Percentiles rank a stretch among this genome's conserved stretches.
Conservation (phyloP, 2,329 filamentous ascomycete species). For the Pleoardoris graminearum region DNA sequence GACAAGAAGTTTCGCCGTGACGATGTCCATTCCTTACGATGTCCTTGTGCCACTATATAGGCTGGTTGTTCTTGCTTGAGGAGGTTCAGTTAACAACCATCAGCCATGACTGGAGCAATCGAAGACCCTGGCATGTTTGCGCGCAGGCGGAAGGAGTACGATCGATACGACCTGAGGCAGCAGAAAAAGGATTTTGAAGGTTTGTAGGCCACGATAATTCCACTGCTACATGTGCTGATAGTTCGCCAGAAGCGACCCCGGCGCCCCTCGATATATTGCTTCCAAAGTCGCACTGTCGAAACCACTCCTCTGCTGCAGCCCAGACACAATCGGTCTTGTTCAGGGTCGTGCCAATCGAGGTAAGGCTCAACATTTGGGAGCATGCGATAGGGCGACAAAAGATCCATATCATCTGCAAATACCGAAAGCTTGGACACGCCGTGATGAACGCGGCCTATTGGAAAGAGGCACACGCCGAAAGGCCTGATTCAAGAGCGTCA, state of each 20-base stretch:
- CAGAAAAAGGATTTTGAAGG: neutral
- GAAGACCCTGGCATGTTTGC: no score
- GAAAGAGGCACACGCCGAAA: slow-evolving; percentile 7
- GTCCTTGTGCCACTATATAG: no score
- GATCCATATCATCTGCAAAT: slow-evolving; percentile 14
- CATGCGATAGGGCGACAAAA: slow-evolving; percentile 11
- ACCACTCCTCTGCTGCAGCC: neutral
- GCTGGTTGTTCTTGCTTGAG: no score
- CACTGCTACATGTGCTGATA: neutral
- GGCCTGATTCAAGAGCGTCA: slow-evolving; percentile 9
- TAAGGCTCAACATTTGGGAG: slow-evolving; percentile 12
- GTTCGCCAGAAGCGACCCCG: neutral
- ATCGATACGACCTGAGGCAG: no score
- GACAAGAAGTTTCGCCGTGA: no score
- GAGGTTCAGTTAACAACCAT: no score
- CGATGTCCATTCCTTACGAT: neutral
- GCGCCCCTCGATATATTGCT: neutral
- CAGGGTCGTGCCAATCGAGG: slow-evolving; percentile 2
- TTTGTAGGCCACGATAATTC: neutral
- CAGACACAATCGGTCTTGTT: slow-evolving; percentile 7
- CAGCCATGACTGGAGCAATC: no score
- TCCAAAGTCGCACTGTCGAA: neutral
- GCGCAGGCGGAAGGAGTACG: no score
- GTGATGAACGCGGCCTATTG: slow-evolving; percentile 13
- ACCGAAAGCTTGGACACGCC: slow-evolving; percentile 10